A percentile compares a stretch with the other conserved stretches of the same genome.
These are phyloP conservation scores for Calonectria pauciramosa DNA, from an alignment of 2,329 filamentous ascomycete species.

Conservation along the genomic window DNA sequence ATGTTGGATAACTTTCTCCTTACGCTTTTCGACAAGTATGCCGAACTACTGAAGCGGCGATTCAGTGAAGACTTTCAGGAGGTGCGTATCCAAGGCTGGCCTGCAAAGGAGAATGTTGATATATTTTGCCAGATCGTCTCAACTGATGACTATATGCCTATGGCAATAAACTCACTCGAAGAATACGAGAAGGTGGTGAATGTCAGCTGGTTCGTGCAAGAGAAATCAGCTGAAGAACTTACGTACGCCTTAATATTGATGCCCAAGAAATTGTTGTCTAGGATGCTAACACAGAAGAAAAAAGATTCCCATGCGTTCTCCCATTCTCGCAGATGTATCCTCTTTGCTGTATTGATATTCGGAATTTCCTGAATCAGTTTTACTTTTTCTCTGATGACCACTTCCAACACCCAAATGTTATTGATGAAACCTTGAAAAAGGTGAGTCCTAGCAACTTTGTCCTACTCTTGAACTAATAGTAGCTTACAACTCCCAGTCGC, in stretches of 20 bases:
- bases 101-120: constrained; percentile 19
- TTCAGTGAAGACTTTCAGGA: constrained; percentile 98
- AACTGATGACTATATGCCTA: constrained; percentile 99
- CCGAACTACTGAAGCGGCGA: constrained; percentile 87
- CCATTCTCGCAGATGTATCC: constrained; percentile 99
- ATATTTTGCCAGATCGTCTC: constrained; percentile 71
- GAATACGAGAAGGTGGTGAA: constrained; percentile 97
- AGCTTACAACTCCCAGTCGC: constrained; percentile 67
- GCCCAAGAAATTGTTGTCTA: not conserved
- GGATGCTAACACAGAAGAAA: constrained; percentile 50
- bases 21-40: constrained; percentile 94
- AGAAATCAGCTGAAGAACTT: constrained; percentile 81
- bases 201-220: constrained; percentile 95
- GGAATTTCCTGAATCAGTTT: constrained; percentile 97
- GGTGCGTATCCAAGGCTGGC: constrained; percentile 56
- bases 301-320: constrained; percentile 90
- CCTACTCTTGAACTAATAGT: no score
- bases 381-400: constrained; percentile 98
- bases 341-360: constrained; percentile 96
- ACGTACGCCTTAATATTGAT: constrained; percentile 64
- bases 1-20: constrained; percentile 87
- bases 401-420: constrained; percentile 89
- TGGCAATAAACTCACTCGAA: constrained; percentile 91
- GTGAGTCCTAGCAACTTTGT: constrained; percentile 54
- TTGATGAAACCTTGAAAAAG: constrained; percentile 90